Conservation (phyloP, 768 basidiomycete species). For the Boletus subcaerulescens region DNA sequence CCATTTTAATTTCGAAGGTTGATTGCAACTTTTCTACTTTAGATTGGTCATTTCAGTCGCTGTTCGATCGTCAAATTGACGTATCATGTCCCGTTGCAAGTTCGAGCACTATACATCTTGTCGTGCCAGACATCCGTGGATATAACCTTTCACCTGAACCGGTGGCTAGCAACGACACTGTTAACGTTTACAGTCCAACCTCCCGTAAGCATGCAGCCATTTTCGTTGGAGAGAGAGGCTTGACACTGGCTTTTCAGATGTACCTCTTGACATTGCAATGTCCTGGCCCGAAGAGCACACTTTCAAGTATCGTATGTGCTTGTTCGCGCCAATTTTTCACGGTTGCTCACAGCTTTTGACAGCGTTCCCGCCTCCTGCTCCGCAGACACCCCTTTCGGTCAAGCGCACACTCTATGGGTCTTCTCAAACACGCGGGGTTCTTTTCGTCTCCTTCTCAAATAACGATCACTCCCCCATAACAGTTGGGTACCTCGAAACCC, state of each 20-base stretch:
- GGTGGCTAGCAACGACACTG: constrained; percentile 28
- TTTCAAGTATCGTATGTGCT: constrained; percentile 58
- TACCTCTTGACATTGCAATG: constrained; percentile 55
- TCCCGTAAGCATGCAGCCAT: constrained; percentile 35
- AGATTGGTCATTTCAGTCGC: constrained; percentile 73
- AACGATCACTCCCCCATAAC: constrained; percentile 43
- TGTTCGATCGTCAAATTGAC: constrained; percentile 69
- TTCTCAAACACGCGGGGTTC: constrained; percentile 71
- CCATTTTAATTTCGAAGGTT: background rate
- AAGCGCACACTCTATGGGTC: constrained; percentile 70
- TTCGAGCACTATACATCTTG: constrained; percentile 52
- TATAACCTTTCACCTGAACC: constrained; percentile 57
- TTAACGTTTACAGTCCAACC: constrained; percentile 48
- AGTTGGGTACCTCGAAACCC: constrained; percentile 76
- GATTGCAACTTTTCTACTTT: constrained; percentile 3
- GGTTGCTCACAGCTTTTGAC: background rate
- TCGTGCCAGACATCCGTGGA: constrained; percentile 39
- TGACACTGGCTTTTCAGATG: constrained; percentile 3
- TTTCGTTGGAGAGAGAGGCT: background rate
- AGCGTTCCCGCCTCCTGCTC: constrained; percentile 38
- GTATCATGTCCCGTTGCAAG: constrained; percentile 67
- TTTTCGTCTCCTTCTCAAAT: constrained; percentile 68
- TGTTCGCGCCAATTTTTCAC: background rate
- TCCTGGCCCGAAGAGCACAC: constrained; percentile 46
- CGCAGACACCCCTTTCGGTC: constrained; percentile 53